phyloP scores from a whole-genome alignment of 2,329 filamentous ascomycete species.

The Chaetomium globosum region DNA sequence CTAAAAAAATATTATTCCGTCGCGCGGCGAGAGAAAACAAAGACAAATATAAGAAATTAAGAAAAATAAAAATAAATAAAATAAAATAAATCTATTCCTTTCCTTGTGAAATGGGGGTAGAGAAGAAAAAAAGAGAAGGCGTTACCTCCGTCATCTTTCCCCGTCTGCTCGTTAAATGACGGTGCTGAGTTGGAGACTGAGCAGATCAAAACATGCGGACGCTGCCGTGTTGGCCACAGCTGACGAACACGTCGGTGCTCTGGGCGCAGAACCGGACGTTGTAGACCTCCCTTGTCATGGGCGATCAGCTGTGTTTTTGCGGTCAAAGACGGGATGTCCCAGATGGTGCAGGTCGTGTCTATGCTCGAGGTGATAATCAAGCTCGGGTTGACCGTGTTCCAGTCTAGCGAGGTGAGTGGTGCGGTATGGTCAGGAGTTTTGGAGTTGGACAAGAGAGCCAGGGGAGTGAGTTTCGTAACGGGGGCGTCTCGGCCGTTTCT shows the following conservation, averaged over 20 bases:
- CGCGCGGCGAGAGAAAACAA: too few relatives aligned
- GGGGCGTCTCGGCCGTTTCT: conserved; percentile 59
- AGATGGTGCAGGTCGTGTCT: conserved; percentile 98
- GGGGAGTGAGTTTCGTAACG: conserved; percentile 80
- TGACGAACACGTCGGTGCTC: conserved; percentile 98
- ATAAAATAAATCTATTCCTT: too few relatives aligned
- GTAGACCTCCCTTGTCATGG: conserved; percentile 98
- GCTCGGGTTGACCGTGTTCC: conserved; percentile 96
- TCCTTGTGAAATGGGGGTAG: too few relatives aligned
- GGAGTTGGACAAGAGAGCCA: conserved; percentile 92
- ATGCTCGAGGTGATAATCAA: conserved; percentile 98
- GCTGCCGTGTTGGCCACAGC: conserved; percentile 94
- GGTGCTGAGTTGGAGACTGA: conserved; percentile 94
- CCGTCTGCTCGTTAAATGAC: conserved; percentile 98
- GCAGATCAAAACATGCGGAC: conserved; percentile 98
- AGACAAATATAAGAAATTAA: too few relatives aligned
- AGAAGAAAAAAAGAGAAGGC: not conserved
- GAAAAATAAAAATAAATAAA: too few relatives aligned
- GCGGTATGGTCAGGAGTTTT: conserved; percentile 98
- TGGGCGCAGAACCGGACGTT: conserved; percentile 98
- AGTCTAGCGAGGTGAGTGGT: conserved; percentile 92
- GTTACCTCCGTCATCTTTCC: conserved; percentile 75
- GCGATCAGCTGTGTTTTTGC: conserved; percentile 98
- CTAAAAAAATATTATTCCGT: too few relatives aligned
- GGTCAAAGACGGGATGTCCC: conserved; percentile 97